These are phyloP conservation scores for Naganishia vaughanmartiniae DNA, from an alignment of 768 basidiomycete species.

Conservation along the genomic window DNA sequence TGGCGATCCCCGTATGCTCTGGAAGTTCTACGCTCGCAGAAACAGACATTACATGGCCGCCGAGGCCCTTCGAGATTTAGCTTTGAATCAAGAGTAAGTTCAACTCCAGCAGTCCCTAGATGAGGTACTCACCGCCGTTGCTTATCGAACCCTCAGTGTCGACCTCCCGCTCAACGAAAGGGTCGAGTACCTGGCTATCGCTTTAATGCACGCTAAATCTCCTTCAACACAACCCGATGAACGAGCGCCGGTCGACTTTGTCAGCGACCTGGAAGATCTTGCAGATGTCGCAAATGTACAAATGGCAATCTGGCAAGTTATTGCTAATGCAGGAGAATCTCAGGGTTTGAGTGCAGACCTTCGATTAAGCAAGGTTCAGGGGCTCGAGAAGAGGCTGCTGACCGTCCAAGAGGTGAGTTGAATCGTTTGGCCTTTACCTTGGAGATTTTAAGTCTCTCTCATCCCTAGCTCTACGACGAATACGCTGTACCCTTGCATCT, in stretches of 20 bases:
- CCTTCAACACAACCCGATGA: conserved; percentile 77
- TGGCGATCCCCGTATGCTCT: conserved; percentile 63
- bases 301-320: conserved; percentile 73
- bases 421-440: background rate
- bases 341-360: conserved; percentile 16
- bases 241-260: conserved; percentile 88
- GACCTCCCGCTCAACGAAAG: conserved; percentile 63
- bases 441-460: background rate
- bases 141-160: conserved; percentile 32
- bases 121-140: background rate
- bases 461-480: conserved; percentile 22
- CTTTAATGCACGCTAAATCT: conserved; percentile 93
- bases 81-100: conserved; percentile 76
- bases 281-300: conserved; percentile 96
- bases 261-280: conserved; percentile 92
- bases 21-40: conserved; percentile 96
- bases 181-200: conserved; percentile 86
- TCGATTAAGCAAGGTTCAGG: conserved; percentile 24
- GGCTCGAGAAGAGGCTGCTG: conserved; percentile 9
- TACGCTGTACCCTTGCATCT: conserved; percentile 28
- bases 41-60: conserved; percentile 84
- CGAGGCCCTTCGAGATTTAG: conserved; percentile 73
- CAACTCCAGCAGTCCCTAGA: background rate
- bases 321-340: conserved; percentile 40
- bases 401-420: conserved; percentile 21